Conservation (phyloP, 1,284 basidiomycete species). For the Naganishia cerealis region DNA sequence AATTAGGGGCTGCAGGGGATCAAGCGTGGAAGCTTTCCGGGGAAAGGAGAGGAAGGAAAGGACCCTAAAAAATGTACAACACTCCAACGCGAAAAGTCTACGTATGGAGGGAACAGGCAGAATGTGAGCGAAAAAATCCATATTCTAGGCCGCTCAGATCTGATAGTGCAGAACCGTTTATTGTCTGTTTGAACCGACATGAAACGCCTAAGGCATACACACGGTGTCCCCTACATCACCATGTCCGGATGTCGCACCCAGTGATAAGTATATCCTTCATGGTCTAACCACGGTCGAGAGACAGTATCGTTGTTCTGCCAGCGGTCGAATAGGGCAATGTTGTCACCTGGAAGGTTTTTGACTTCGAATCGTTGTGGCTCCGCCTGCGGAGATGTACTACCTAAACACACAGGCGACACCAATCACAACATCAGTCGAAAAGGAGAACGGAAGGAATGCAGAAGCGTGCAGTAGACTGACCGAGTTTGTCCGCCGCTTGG, state of each 20-base stretch:
- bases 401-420: neutral
- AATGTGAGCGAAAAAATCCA: too few relatives aligned
- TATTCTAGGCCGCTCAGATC: too few relatives aligned
- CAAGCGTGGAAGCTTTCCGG: too few relatives aligned
- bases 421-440: neutral
- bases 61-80: too few relatives aligned
- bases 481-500: neutral
- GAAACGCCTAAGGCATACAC: neutral
- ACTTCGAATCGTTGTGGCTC: neutral
- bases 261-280: neutral
- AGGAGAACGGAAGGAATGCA: neutral
- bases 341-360: neutral
- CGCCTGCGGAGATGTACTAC: neutral
- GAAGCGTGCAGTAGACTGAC: neutral
- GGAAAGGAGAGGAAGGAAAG: too few relatives aligned
- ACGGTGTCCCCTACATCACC: neutral
- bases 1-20: too few relatives aligned
- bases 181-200: neutral
- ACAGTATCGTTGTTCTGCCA: neutral
- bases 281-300: constrained; percentile 13
- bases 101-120: too few relatives aligned
- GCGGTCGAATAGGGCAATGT: constrained; percentile 1
- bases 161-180: too few relatives aligned
- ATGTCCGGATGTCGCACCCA: neutral
- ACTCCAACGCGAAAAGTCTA: too few relatives aligned